Base-by-base conservation (phyloP, 129 eudicot genomes). In the Logfia minima region DNA sequence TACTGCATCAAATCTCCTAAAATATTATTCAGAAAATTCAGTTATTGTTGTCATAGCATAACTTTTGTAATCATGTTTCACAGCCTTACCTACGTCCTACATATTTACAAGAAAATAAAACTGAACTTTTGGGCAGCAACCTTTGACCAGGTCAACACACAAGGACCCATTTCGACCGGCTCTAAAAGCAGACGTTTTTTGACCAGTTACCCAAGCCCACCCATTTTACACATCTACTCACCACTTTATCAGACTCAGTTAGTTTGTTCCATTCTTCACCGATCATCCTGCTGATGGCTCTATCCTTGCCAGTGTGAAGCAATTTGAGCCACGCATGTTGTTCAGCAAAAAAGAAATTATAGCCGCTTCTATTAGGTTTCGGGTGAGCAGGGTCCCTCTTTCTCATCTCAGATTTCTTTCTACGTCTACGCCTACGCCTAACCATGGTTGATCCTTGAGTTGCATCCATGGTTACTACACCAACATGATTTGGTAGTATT, bases 371-470 rank as follows among this genome's bases (percentile, higher is more conserved):
- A 53, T 94, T 94, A 39, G 98, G 96, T 80, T 94, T 94, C 0
- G 98, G 98, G 71, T 87, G 98, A 71, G 90, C 86, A 0, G 98
- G 98, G 61, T 94, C 98, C 82, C 98, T 81, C 77, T 77, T 94
- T 52, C 77, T 86, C 21, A 91, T 90, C 73, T 94, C 98, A 60
- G 87, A 89, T 78, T 93, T 93, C 90, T 85, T 92, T 83, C 98
- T 90, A 66, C 97, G 92, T 79, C 91, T 87, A 55, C 92, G 90
- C n/a, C 93, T 80, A 24, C 23, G 28, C 72, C 80, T 76, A 4
- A 74, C 84, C 43, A 81, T 41, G 74, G 88, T 59, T 75, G 74
- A 28, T 17, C 81, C 72, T 29, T 86, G 78, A 59, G 85, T 55
- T 23, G 62, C 81, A 35, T 75, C 72, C 65, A 5, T 32, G 45